A percentile compares a stretch with the other conserved stretches of the same genome.
Evolutionary conservation across 2,329 filamentous ascomycete genomes (phyloP).

Genomic region (Mycosphaerelloides madeirae): DNA sequence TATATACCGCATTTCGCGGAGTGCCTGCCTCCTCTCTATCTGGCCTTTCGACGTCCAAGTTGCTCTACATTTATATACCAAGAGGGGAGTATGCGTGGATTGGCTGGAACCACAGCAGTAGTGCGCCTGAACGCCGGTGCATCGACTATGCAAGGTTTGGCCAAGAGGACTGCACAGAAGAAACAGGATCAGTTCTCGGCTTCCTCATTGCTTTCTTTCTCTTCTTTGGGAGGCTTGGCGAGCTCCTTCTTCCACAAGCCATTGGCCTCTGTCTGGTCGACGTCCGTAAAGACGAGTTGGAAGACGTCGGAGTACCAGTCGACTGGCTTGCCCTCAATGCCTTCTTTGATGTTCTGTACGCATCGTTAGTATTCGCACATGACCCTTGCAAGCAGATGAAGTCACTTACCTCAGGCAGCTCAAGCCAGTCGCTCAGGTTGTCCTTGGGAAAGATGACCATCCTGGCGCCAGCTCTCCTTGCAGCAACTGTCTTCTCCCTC

Average conservation of each 20-base stretch:
- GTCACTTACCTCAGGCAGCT: constrained; percentile 81
- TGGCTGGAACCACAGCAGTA: too few species aligned
- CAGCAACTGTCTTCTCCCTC: constrained; percentile 95
- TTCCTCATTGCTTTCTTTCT: constrained; percentile 32
- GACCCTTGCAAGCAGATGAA: not conserved
- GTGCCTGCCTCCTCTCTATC: too few species aligned
- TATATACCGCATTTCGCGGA: too few species aligned
- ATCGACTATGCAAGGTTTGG: too few species aligned
- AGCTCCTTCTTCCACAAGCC: constrained; percentile 64
- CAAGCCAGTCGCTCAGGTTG: constrained; percentile 94
- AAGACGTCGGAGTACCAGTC: constrained; percentile 95
- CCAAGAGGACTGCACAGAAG: too few species aligned
- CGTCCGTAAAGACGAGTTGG: constrained; percentile 76
- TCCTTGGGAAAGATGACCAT: constrained; percentile 93
- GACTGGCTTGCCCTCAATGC: constrained; percentile 84
- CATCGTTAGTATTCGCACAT: constrained; percentile 9
- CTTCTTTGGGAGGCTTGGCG: constrained; percentile 52
- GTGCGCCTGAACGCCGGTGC: too few species aligned
- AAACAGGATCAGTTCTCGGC: constrained; percentile 6
- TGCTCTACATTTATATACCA: too few species aligned
- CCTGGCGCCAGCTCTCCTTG: constrained; percentile 83
- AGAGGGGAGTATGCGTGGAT: too few species aligned
- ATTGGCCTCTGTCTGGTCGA: constrained; percentile 71
- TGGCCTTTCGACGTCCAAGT: too few species aligned
- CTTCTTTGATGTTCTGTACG: constrained; percentile 89